phyloP scores from a whole-genome alignment of 257 asterid genomes.

The Solanum habrochaites region DNA sequence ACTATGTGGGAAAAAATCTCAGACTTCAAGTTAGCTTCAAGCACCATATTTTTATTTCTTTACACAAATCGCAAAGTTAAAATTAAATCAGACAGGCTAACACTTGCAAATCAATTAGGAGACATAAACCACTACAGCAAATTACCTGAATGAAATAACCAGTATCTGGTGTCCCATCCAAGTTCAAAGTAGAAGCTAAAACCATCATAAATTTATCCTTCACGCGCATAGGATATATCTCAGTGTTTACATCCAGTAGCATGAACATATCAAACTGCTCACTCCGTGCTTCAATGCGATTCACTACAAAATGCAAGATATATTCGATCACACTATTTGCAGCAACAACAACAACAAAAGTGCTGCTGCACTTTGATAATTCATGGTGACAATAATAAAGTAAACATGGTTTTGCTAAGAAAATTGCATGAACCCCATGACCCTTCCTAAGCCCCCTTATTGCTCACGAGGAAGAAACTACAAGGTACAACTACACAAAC shows the following conservation, averaged over 20 bases:
- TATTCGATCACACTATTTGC: neutral
- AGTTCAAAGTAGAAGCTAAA: conserved; percentile 75
- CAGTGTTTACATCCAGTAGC: conserved; percentile 71
- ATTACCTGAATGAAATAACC: conserved; percentile 76
- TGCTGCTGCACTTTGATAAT: neutral
- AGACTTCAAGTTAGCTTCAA: neutral
- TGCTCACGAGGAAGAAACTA: neutral
- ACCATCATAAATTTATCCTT: conserved; percentile 90
- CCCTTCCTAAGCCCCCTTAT: neutral
- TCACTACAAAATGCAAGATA: conserved; percentile 15
- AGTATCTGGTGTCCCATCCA: conserved; percentile 92
- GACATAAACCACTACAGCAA: neutral
- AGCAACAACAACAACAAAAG: neutral
- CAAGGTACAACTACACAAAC: neutral
- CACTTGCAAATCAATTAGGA: neutral
- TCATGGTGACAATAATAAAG: neutral
- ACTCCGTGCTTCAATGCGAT: conserved; percentile 74
- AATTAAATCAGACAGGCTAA: neutral
- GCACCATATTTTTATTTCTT: neutral
- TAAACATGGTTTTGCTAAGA: neutral
- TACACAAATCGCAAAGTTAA: neutral
- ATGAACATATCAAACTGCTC: conserved; percentile 78
- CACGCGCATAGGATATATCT: conserved; percentile 57
- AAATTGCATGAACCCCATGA: neutral
- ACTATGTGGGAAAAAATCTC: neutral